phyloP scores from a whole-genome alignment of 306 rosid species.

The Coriaria nepalensis region DNA sequence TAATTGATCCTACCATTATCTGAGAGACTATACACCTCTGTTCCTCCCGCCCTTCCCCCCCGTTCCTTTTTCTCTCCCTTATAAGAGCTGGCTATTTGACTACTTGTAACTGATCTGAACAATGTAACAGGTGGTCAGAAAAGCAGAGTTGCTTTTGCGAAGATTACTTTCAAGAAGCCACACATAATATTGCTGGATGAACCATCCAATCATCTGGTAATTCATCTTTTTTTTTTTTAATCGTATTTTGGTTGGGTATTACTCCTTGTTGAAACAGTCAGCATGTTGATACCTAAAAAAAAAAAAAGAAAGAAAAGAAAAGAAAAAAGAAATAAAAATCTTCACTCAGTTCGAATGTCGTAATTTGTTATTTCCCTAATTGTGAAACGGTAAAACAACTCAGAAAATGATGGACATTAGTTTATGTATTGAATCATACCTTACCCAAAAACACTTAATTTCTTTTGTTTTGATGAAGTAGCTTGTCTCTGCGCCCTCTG shows the following conservation, averaged over 20 bases:
- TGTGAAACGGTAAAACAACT: too few species aligned
- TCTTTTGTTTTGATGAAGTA: too few species aligned
- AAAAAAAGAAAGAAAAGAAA: not conserved
- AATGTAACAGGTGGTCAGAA: constrained; percentile 81
- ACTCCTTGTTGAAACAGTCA: not conserved
- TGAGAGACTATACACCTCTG: too few species aligned
- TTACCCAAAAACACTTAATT: too few species aligned
- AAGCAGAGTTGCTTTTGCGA: constrained; percentile 97
- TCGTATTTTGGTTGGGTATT: constrained; percentile 3
- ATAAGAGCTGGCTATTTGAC: not conserved
- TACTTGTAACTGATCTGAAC: constrained; percentile 10
- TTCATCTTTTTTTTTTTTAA: constrained; percentile 13
- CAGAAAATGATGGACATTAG: too few species aligned
- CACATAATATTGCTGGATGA: constrained; percentile 95
- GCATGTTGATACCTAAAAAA: not conserved
- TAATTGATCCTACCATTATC: not conserved
- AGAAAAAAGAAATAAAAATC: not conserved
- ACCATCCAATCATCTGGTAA: constrained; percentile 97
- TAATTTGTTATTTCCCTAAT: constrained; percentile 1
- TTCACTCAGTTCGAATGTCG: not conserved
- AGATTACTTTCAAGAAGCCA: constrained; percentile 96
- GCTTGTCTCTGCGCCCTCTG: too few species aligned
- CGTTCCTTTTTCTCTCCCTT: too few species aligned
- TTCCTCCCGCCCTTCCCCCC: too few species aligned
- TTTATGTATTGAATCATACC: too few species aligned